Base-by-base conservation (phyloP, 2,329 filamentous ascomycete genomes). In the Cryphonectria nitschkei region DNA sequence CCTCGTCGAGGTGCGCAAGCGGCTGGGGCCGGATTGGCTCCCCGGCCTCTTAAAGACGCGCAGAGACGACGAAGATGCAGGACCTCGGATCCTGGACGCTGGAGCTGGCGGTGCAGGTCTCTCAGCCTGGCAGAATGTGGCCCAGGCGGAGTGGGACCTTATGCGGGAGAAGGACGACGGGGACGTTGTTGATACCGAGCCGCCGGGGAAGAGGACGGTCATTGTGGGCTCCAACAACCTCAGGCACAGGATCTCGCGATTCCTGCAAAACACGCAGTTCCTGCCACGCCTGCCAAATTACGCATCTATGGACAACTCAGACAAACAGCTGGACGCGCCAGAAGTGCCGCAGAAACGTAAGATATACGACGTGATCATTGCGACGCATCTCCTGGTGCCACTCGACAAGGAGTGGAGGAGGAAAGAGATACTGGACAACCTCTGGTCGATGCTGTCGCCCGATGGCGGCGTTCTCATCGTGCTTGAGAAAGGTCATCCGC, bases 221-320 rank as follows among this genome's bases (percentile, higher is more conserved):
- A 82, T 98, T 3, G 89, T 93, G 2, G 94, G 90, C 0, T 92
- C 93, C 0, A 89, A 94, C 73, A 83, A 89, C 2, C 84, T 99
- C 39, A 89, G 94, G 26, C 85, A 92, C 69, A 91, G 94, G 43
- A 85, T 94, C 34, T 93, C 94, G 74, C 85, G 84, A 26, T 88
- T 98, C 73, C 83, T 99, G 16, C 87, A 97, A 52, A 92, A 98
- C 78, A 98, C 96, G 0, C 97, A 93, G 0, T 98, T 99, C 78
- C 85, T 99, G 9, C 95, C 95, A 9, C 90, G 95, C 4, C 83
- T 98, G n/a, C 96, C 96, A 0, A 94, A 98, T 77, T 94, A 95
- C 74, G 81, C 94, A 37, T 87, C 88, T 1, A 84, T 87, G 32
- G 84, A 90, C 70, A 88, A 88, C 65, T 84, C 86, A 13, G 85